These are phyloP conservation scores for Graphilbum fragrans DNA, from an alignment of 2,329 filamentous ascomycete species.

Conservation along the genomic window DNA sequence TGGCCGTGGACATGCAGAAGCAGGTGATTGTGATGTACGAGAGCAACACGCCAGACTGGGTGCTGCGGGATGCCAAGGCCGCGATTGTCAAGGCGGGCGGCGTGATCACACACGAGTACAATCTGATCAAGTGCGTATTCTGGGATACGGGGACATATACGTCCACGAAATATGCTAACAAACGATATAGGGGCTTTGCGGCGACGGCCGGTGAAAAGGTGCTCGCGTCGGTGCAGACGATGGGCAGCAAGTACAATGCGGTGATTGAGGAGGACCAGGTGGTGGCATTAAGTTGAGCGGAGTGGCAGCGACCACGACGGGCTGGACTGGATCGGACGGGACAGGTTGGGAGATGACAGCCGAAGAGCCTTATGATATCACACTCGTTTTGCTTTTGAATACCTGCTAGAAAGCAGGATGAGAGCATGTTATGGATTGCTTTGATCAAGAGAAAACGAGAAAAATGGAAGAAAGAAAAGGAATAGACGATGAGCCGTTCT, in stretches of 20 bases:
- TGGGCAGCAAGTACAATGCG: slow-evolving; percentile 47
- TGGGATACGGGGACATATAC: too few relatives aligned
- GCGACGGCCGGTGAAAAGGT: slow-evolving; percentile 59
- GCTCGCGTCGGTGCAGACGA: slow-evolving; percentile 53
- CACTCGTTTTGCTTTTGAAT: too few relatives aligned
- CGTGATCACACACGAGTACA: slow-evolving; percentile 67
- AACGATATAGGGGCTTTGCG: slow-evolving; percentile 56
- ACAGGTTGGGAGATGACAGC: neutral
- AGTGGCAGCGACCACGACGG: neutral
- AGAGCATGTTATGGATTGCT: too few relatives aligned
- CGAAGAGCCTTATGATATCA: too few relatives aligned
- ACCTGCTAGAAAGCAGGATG: too few relatives aligned
- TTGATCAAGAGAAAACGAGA: too few relatives aligned
- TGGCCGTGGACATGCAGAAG: slow-evolving; percentile 56
- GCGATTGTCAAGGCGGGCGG: slow-evolving; percentile 60
- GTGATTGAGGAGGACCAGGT: slow-evolving; percentile 67
- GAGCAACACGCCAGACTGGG: slow-evolving; percentile 50
- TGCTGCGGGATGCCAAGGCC: slow-evolving; percentile 61
- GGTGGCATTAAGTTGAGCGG: slow-evolving; percentile 27
- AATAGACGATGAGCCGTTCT: too few relatives aligned
- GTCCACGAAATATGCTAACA: too few relatives aligned
- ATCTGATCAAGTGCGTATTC: slow-evolving; percentile 48
- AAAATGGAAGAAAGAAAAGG: too few relatives aligned
- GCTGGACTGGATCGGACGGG: neutral
- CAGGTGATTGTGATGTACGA: slow-evolving; percentile 71